phyloP scores from a whole-genome alignment of 371 early-diverging fungal genomes.

The Mortierella sp. region DNA sequence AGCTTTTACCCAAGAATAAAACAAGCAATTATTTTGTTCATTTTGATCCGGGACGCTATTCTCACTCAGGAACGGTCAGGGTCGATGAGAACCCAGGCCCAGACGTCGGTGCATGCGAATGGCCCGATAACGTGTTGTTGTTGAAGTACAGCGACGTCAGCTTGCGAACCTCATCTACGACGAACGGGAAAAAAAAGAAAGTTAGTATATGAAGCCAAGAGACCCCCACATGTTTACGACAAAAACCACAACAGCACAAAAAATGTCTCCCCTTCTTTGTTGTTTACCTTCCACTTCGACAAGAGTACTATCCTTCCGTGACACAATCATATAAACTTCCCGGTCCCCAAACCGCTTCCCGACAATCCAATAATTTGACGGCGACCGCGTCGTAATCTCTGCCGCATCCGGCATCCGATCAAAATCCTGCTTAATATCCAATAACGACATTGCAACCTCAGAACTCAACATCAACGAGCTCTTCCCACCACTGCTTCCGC shows the following conservation, averaged over 20 bases:
- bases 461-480: constrained; percentile 24
- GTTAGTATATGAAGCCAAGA: background rate
- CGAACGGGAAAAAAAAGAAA: background rate
- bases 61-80: background rate
- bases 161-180: constrained; percentile 53
- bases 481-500: background rate
- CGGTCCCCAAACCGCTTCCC: constrained; percentile 66
- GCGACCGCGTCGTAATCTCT: constrained; percentile 74
- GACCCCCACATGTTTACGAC: too few relatives aligned
- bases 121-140: constrained; percentile 12
- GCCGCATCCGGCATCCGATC: constrained; percentile 64
- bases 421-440: constrained; percentile 70
- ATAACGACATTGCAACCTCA: constrained; percentile 54
- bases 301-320: constrained; percentile 71
- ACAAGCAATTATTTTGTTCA: background rate
- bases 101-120: constrained; percentile 5
- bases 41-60: background rate
- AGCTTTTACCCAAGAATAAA: background rate
- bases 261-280: too few relatives aligned
- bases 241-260: background rate
- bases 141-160: constrained; percentile 53
- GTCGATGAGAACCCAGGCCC: background rate
- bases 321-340: constrained; percentile 72
- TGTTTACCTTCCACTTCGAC: constrained; percentile 70
- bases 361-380: constrained; percentile 72